These are phyloP conservation scores for Penicillium sp. DNA, from an alignment of 2,329 filamentous ascomycete species.

Conservation along the genomic window DNA sequence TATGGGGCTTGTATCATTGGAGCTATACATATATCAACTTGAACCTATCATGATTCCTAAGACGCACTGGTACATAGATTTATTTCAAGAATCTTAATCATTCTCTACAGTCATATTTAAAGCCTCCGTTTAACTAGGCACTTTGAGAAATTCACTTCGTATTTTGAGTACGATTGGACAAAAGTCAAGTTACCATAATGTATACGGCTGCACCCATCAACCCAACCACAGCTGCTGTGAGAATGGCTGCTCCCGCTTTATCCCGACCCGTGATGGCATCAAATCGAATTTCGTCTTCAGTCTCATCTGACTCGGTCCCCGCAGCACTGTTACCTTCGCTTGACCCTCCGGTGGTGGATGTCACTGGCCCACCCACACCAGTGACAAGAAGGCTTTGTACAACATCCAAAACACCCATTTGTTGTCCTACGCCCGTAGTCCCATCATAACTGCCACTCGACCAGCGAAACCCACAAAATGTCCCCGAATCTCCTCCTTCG, in stretches of 20 bases:
- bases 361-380: slow-evolving; percentile 45
- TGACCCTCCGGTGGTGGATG: slow-evolving; percentile 59
- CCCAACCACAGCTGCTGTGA: slow-evolving; percentile 33
- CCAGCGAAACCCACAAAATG: slow-evolving; percentile 47
- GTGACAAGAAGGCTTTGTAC: slow-evolving; percentile 60
- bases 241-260: slow-evolving; percentile 31
- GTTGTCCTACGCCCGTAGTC: slow-evolving; percentile 40
- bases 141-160: too few species aligned
- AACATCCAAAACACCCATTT: slow-evolving; percentile 55
- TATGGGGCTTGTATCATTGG: neutral
- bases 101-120: neutral
- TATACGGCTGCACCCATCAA: slow-evolving; percentile 11
- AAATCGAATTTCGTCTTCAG: slow-evolving; percentile 25
- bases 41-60: neutral
- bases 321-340: slow-evolving; percentile 49
- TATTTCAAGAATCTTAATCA: neutral
- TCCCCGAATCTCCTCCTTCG: slow-evolving; percentile 35
- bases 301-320: slow-evolving; percentile 29
- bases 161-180: too few species aligned
- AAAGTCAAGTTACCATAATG: slow-evolving; percentile 16
- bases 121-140: too few species aligned
- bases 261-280: slow-evolving; percentile 31
- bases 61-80: neutral
- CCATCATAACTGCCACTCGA: slow-evolving; percentile 36
- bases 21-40: neutral